Evolutionary conservation across 176 grass and related monocot genomes (phyloP).

Genomic region (Aegilops sharonensis): DNA sequence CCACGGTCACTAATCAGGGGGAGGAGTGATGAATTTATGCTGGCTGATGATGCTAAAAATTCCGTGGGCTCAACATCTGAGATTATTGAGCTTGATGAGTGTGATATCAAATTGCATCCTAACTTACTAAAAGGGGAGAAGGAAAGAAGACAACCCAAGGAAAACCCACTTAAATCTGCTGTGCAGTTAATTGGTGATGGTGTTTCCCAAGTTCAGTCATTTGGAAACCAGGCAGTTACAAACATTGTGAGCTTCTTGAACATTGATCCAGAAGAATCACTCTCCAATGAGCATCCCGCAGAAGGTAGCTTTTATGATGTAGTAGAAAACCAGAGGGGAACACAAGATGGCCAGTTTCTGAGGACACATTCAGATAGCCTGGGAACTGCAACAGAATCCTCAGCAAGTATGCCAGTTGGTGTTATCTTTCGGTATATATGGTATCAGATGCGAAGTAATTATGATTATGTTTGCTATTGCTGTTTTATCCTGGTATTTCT

Average conservation of each 20-base stretch:
- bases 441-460: constrained; percentile 96
- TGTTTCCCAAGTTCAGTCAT: constrained; percentile 93
- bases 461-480: constrained; percentile 98
- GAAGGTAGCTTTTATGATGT: constrained; percentile 46
- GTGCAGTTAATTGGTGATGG: constrained; percentile 96
- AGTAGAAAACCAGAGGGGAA: constrained; percentile 49
- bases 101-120: constrained; percentile 34
- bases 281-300: constrained; percentile 40
- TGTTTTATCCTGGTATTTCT: constrained; percentile 90
- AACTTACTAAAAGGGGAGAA: constrained; percentile 59
- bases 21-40: constrained; percentile 53
- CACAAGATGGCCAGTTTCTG: constrained; percentile 50
- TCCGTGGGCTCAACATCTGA: constrained; percentile 56
- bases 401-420: constrained; percentile 65
- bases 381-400: constrained; percentile 30
- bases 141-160: constrained; percentile 49
- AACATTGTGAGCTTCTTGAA: constrained; percentile 97
- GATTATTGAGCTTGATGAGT: constrained; percentile 75
- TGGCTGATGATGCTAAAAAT: constrained; percentile 56
- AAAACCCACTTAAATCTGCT: constrained; percentile 91
- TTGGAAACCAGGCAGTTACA: constrained; percentile 98
- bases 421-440: constrained; percentile 82
- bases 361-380: constrained; percentile 64
- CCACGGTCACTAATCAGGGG: constrained; percentile 42
- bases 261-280: constrained; percentile 79